These are phyloP conservation scores for Nidularia sp. DNA, from an alignment of 768 basidiomycete genomes.

Conservation along the genomic window DNA sequence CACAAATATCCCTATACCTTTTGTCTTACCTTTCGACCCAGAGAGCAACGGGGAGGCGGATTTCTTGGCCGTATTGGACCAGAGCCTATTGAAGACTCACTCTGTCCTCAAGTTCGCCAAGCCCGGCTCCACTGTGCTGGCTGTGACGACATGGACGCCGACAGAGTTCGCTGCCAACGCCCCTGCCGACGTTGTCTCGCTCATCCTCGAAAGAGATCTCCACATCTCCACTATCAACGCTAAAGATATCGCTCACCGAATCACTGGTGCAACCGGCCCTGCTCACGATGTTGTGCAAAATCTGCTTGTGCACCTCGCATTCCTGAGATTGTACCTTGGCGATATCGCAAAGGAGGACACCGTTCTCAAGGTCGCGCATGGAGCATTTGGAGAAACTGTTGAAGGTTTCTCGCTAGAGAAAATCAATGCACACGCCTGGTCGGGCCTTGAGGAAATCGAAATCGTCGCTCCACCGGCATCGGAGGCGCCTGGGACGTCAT, in stretches of 20 bases:
- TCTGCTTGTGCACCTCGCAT: constrained; percentile 69
- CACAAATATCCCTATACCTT: constrained; percentile 46
- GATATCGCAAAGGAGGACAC: constrained; percentile 48
- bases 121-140: constrained; percentile 63
- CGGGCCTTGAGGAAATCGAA: constrained; percentile 55
- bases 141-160: constrained; percentile 71
- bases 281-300: constrained; percentile 42
- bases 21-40: constrained; percentile 52
- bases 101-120: constrained; percentile 66
- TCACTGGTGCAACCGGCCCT: constrained; percentile 28
- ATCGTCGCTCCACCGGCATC: constrained; percentile 20
- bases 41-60: constrained; percentile 48
- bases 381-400: constrained; percentile 39
- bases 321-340: constrained; percentile 82
- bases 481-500: constrained; percentile 17
- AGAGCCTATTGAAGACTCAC: constrained; percentile 74
- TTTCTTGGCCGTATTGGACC: constrained; percentile 74
- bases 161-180: constrained; percentile 74
- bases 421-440: constrained; percentile 61
- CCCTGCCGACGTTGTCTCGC: constrained; percentile 38
- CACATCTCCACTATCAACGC: constrained; percentile 60
- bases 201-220: constrained; percentile 48
- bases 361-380: constrained; percentile 48
- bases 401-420: constrained; percentile 46
- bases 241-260: constrained; percentile 41